phyloP scores from a whole-genome alignment of 371 early-diverging fungal species.

The Parasitella parasitica region DNA sequence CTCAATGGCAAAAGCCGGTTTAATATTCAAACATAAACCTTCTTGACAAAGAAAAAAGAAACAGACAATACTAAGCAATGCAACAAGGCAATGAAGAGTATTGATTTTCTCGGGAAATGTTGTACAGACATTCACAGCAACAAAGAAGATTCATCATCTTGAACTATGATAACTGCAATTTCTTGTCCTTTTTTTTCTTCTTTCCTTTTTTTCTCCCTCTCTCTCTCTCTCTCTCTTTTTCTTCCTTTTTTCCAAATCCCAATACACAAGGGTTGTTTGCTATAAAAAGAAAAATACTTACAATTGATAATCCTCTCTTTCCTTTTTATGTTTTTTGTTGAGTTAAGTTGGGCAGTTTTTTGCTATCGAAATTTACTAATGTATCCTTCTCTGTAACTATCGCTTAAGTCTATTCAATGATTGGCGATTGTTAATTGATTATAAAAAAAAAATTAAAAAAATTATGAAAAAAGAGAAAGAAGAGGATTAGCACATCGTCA shows the following conservation, averaged over 20 bases:
- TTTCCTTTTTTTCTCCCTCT: neutral
- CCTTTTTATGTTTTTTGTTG: neutral
- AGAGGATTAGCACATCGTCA: neutral
- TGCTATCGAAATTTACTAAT: neutral
- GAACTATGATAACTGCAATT: too few species aligned
- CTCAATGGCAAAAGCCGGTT: neutral
- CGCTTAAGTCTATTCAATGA: neutral
- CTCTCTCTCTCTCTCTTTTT: neutral
- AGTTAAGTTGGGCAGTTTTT: neutral
- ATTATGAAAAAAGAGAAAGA: neutral
- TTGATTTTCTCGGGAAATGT: neutral
- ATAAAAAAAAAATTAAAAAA: neutral
- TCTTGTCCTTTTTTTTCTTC: neutral
- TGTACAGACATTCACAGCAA: neutral
- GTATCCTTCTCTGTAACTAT: neutral
- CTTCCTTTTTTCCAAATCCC: neutral
- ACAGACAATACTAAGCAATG: neutral
- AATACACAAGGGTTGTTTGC: neutral
- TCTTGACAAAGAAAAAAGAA: neutral
- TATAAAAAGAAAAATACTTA: neutral
- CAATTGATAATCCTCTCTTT: neutral
- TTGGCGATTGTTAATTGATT: neutral
- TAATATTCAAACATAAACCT: neutral
- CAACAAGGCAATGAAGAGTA: neutral
- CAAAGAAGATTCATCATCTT: too few species aligned